Base-by-base conservation (phyloP, 2,329 filamentous ascomycete species). In the Metarhizium sp. region DNA sequence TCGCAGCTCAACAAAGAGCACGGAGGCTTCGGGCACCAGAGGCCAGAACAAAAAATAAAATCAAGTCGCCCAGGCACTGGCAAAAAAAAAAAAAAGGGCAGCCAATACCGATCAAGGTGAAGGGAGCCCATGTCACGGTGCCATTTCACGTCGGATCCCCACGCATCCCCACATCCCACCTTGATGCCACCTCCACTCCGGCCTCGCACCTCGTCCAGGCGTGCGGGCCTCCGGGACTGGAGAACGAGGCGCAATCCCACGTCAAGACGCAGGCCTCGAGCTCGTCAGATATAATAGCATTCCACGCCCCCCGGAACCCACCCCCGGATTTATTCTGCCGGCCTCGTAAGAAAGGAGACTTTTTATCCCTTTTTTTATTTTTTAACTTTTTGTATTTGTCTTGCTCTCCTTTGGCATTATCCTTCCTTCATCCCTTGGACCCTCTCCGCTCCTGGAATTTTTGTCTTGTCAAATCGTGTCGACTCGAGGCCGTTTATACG, bases 281-380 rank as follows among this genome's bases (percentile, higher is more conserved):
- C 25, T 25, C 25, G 25, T 25, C 40, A 14, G 47, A 50, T 58
- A 57, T 57, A 57, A 57, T 54, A 57, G 43, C 18, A 51, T 49
- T 55, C 53, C 55, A 54, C 52, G 38, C 52, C 52, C 49, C 46
- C 42, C 50, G 38, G 49, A 48, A 55, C 47, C 57, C 55, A 57
- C 53, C 57, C 57, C 57, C 55, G 55, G 53, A 55, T 57, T 55
- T 50, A 34, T 50, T 38, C 50, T 38, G 20, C 25, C 25, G 25
- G 10, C 29, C 20, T 52, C 29, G 38, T 20, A 32, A 52, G 49
- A 20, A 29, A 45, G 29, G 34, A 16, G 18, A 5, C 11, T 20
- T 13, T 13, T 38, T 50, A 20, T 6, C 46, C 34, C 14, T 30
- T 48, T 16, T 5, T 53, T 42, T 8, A 5, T 16, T 25, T 47